These are phyloP conservation scores for Chrysophaeum taylorii DNA, from an alignment of 352 stramenopile genomes.

Conservation along the genomic window DNA sequence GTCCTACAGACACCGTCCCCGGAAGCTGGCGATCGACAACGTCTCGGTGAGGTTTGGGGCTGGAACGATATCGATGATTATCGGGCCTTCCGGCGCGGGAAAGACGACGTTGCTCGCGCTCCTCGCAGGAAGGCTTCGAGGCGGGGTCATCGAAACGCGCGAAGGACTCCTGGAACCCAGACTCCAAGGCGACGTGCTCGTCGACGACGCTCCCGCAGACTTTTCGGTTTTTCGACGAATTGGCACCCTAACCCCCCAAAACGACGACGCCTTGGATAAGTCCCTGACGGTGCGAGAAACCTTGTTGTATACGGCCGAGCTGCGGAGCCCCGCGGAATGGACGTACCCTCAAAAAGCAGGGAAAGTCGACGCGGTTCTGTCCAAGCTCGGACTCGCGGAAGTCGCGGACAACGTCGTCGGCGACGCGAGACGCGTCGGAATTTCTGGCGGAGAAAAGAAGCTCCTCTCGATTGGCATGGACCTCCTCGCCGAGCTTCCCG, in stretches of 20 bases:
- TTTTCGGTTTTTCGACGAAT: constrained; percentile 45
- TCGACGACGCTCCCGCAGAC: constrained; percentile 44
- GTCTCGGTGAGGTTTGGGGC: constrained; percentile 44
- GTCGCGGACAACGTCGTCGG: constrained; percentile 8
- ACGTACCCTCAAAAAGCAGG: too few species aligned
- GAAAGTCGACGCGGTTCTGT: constrained; percentile 19
- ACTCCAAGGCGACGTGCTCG: constrained; percentile 44
- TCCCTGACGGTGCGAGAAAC: constrained; percentile 52
- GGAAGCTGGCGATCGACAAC: constrained; percentile 35
- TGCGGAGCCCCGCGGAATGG: constrained; percentile 39
- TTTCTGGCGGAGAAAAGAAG: constrained; percentile 57
- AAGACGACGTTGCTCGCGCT: constrained; percentile 66
- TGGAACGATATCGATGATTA: not conserved
- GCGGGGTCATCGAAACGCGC: too few species aligned
- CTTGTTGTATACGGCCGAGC: constrained; percentile 50
- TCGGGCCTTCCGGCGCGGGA: constrained; percentile 61
- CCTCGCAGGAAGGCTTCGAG: constrained; percentile 46
- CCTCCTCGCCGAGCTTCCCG: constrained; percentile 54
- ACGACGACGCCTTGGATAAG: constrained; percentile 52
- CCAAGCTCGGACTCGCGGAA: constrained; percentile 13
- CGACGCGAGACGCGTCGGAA: constrained; percentile 21
- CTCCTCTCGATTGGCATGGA: constrained; percentile 64
- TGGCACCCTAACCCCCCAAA: constrained; percentile 51
- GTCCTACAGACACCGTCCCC: not conserved
- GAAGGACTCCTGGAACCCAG: too few species aligned